phyloP scores from a whole-genome alignment of 2,329 filamentous ascomycete genomes.

The Ophiostoma angusticollis region DNA sequence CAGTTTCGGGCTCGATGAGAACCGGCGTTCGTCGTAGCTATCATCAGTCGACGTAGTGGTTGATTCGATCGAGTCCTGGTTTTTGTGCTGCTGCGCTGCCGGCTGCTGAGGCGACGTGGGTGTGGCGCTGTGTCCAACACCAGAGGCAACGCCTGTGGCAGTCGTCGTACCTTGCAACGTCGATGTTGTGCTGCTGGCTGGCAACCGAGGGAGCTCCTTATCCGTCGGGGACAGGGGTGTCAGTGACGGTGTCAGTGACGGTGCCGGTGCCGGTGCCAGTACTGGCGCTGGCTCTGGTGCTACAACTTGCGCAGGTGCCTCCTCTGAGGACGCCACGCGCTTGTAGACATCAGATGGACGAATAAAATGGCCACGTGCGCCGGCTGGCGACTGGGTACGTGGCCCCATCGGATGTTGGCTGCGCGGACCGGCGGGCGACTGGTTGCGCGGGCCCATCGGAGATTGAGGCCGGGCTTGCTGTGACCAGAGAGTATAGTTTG shows the following conservation, averaged over 20 bases:
- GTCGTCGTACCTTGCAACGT: too few relatives aligned
- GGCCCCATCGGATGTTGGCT: slow-evolving; percentile 1
- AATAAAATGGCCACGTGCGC: slow-evolving; percentile 50
- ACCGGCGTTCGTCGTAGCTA: slow-evolving; percentile 16
- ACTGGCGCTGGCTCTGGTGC: too few relatives aligned
- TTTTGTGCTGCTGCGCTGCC: slow-evolving; percentile 8
- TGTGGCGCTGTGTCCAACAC: background rate
- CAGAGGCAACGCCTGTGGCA: too few relatives aligned
- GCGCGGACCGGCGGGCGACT: slow-evolving; percentile 16
- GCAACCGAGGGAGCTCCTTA: too few relatives aligned
- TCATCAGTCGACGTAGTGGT: background rate
- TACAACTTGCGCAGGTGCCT: background rate
- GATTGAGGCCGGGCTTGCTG: slow-evolving; percentile 26
- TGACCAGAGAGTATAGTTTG: slow-evolving; percentile 21
- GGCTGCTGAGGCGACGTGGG: background rate
- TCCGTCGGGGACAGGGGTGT: too few relatives aligned
- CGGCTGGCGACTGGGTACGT: slow-evolving; percentile 17
- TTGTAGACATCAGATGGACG: slow-evolving; percentile 68
- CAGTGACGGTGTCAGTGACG: too few relatives aligned
- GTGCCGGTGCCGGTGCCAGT: too few relatives aligned
- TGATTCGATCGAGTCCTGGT: slow-evolving; percentile 3
- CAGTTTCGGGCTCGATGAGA: slow-evolving; percentile 43
- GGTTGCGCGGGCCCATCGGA: slow-evolving; percentile 23
- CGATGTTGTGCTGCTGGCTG: too few relatives aligned
- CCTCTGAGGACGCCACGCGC: slow-evolving; percentile 29